Evolutionary conservation across 306 rosid species (phyloP), one percentile per base, ranked within the genome.

Genomic region (Medicago ruthenica): DNA sequence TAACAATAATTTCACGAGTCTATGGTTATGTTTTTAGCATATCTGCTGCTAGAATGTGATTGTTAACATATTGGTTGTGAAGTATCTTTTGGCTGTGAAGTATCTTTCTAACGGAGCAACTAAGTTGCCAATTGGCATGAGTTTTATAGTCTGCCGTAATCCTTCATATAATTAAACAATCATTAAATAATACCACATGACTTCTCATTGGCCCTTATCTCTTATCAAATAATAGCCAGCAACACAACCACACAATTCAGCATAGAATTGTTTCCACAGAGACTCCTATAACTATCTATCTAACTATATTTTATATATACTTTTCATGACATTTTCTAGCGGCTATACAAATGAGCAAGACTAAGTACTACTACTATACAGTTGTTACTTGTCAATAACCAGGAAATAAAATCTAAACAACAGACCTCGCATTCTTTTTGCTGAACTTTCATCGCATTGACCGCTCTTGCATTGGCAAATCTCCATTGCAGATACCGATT

Each of bases 401-500:
- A 67, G 31, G 57, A 57, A 54, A 54, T 18, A 9, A n/a, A 67
- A 48, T 22, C 17, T 13, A 36, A 14, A 18, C 37, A 60, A 74
- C 80, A 47, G 37, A 93, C 98, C 96, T 86, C 86, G 55, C 86
- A 70, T 80, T 90, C 90, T 79, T 69, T 79, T 73, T 83, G 92
- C 83, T 83, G 94, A 69, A 84, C 82, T 79, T 73, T 85, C 78
- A 87, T 31, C 0, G 84, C 67, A 6, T 83, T 79, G 51, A 76
- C 78, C 1, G 86, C 85, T 81, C 69, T 93, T 11, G 91, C 94
- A 82, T 90, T 90, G 83, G 91, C 83, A 17, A 44, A 90, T 86
- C 90, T 85, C 98, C 98, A 90, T 80, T 93, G 98, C 39, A 93
- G 75, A 81, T 79, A 79, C 5, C 94, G 86, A 66, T 93, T 93